Conservation (phyloP, 306 rosid genomes). For the Alnus glutinosa region DNA sequence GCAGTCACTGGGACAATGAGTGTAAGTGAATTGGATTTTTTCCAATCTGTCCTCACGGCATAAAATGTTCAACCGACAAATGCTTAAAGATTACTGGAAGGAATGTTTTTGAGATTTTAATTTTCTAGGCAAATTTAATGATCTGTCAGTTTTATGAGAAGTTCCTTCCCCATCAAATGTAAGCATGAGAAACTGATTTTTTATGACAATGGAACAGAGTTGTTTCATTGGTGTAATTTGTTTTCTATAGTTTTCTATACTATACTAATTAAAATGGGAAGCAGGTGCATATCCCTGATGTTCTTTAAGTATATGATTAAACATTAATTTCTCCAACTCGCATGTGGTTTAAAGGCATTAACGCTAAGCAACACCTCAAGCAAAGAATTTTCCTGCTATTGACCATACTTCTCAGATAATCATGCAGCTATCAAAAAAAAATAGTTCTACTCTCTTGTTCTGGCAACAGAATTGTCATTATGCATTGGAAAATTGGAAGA, state of each 20-base stretch:
- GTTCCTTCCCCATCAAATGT: background rate
- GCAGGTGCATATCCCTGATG: background rate
- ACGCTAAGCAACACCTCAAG: background rate
- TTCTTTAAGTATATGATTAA: background rate
- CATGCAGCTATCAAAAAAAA: background rate
- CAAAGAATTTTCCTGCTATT: slow-evolving; percentile 8
- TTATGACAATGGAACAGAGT: background rate
- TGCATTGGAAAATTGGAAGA: background rate
- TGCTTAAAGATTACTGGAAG: background rate
- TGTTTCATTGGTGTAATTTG: background rate
- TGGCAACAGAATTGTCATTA: background rate
- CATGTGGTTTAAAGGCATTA: slow-evolving; percentile 8
- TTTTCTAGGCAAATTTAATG: background rate
- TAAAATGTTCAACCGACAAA: background rate
- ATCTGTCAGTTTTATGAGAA: background rate
- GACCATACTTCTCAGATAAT: background rate
- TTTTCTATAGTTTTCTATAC: background rate
- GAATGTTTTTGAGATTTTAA: background rate
- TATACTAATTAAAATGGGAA: background rate
- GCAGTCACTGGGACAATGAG: background rate
- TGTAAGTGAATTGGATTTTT: background rate
- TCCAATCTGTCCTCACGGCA: background rate
- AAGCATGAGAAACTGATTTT: background rate
- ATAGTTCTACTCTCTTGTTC: background rate
- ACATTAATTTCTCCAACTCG: slow-evolving; percentile 5